Evolutionary conservation across 1,139 yeast genomes (phyloP).

Genomic region (Debaryomyces nepalensis): DNA sequence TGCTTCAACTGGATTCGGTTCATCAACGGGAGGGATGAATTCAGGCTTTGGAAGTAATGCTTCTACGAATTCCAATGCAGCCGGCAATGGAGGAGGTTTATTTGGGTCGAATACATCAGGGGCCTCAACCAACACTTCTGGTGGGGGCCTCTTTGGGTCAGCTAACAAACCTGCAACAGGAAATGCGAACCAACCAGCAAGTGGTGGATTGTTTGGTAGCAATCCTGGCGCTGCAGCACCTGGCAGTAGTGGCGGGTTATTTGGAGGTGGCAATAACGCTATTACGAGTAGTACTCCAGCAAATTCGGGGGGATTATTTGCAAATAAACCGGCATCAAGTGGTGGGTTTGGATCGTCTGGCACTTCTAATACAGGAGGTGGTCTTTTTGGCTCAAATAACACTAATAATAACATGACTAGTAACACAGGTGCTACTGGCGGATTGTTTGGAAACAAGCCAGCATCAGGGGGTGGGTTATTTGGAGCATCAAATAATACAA

Average conservation of each 20-base stretch:
- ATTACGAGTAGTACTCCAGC: neutral
- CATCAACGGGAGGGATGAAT: slow-evolving; percentile 9
- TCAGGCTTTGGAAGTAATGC: slow-evolving; percentile 13
- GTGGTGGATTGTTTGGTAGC: slow-evolving; percentile 31
- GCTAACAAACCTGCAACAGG: slow-evolving; percentile 4
- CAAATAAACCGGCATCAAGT: slow-evolving; percentile 9
- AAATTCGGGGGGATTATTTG: slow-evolving; percentile 8
- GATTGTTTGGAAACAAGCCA: slow-evolving; percentile 11
- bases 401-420: slow-evolving; percentile 5
- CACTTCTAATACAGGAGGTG: slow-evolving; percentile 9
- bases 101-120: slow-evolving; percentile 4
- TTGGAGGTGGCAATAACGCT: slow-evolving; percentile 12
- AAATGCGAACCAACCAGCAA: slow-evolving; percentile 16
- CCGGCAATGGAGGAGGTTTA: slow-evolving; percentile 1
- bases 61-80: slow-evolving; percentile 4
- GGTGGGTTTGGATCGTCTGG: slow-evolving; percentile 16
- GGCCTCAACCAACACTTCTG: neutral
- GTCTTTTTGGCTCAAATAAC: slow-evolving; percentile 8
- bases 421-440: slow-evolving; percentile 13
- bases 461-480: slow-evolving; percentile 20
- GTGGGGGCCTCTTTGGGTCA: slow-evolving; percentile 10
- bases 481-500: slow-evolving; percentile 16
- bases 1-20: slow-evolving; percentile 11
- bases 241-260: slow-evolving; percentile 14
- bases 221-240: neutral